These are phyloP conservation scores for Musa balbisiana DNA, from an alignment of 202 grass and related monocot genomes.

Conservation along the genomic window DNA sequence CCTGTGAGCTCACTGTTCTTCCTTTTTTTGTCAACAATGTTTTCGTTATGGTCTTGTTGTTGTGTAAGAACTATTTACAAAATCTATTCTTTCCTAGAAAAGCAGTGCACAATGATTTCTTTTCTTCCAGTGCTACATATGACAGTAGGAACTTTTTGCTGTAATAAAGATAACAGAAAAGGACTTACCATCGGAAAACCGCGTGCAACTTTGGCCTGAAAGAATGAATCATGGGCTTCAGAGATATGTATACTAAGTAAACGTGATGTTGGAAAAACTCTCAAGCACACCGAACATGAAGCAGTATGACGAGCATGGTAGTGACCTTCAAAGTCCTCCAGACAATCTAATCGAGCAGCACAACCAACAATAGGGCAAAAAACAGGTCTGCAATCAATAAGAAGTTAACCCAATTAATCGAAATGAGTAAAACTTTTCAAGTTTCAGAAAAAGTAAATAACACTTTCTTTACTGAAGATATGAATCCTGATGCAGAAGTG, in stretches of 20 bases:
- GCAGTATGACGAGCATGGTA: constrained; percentile 74
- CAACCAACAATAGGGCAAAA: constrained; percentile 90
- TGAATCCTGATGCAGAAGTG: no score
- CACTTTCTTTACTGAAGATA: no score
- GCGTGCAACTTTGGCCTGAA: constrained; percentile 78
- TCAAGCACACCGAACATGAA: constrained; percentile 75
- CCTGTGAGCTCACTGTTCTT: no score
- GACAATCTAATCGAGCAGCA: constrained; percentile 50
- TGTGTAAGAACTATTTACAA: no score
- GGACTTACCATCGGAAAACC: constrained; percentile 82
- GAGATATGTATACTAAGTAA: constrained; percentile 87
- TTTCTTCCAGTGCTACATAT: neutral
- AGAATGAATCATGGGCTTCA: constrained; percentile 92
- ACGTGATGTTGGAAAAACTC: constrained; percentile 78
- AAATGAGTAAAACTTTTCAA: neutral
- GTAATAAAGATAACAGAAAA: neutral
- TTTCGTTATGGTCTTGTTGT: no score
- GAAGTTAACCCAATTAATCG: neutral
- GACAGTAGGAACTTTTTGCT: neutral
- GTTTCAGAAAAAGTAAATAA: neutral
- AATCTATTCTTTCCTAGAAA: no score
- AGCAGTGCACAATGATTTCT: neutral
- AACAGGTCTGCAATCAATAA: constrained; percentile 33
- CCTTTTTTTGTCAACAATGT: no score
- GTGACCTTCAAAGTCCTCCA: constrained; percentile 89